Evolutionary conservation across 2,329 filamentous ascomycete species (phyloP).

Genomic region (Knufia fluminis): DNA sequence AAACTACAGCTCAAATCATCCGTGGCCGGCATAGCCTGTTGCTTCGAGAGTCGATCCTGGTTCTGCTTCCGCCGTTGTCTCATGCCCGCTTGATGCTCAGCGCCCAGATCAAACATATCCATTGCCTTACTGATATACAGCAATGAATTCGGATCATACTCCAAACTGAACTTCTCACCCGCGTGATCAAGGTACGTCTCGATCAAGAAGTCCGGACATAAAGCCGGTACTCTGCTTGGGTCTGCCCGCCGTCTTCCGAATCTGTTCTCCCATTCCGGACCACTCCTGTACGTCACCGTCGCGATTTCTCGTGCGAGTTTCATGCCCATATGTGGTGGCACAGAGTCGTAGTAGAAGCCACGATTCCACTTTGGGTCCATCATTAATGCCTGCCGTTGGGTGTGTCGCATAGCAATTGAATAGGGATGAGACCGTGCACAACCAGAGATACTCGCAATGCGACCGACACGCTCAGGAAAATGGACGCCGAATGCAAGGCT

Average conservation of each 20-base stretch:
- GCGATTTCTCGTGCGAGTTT: constrained; percentile 96
- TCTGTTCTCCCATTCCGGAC: constrained; percentile 93
- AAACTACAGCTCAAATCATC: constrained; percentile 59
- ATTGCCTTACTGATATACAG: constrained; percentile 97
- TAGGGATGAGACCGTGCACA: constrained; percentile 94
- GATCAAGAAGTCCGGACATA: constrained; percentile 96
- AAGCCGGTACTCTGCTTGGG: constrained; percentile 70
- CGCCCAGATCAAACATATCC: constrained; percentile 91
- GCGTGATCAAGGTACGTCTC: constrained; percentile 98
- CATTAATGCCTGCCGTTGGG: constrained; percentile 94
- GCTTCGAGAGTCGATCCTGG: constrained; percentile 41
- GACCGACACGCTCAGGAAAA: constrained; percentile 71
- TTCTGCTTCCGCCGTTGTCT: constrained; percentile 54
- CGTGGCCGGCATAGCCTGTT: constrained; percentile 33
- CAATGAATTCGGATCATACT: constrained; percentile 91
- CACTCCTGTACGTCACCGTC: constrained; percentile 92
- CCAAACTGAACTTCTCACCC: constrained; percentile 94
- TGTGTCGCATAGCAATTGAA: constrained; percentile 97
- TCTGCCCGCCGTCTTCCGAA: constrained; percentile 86
- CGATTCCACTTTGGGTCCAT: constrained; percentile 97
- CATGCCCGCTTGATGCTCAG: constrained; percentile 57
- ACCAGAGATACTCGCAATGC: constrained; percentile 81
- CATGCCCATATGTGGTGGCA: constrained; percentile 94
- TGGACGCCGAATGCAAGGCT: constrained; percentile 77
- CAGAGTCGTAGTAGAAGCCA: constrained; percentile 77